Percentiles rank a stretch among this genome's conserved stretches.
Evolutionary conservation across 139 green algal species (phyloP).

Genomic region (Gonium pectorale): DNA sequence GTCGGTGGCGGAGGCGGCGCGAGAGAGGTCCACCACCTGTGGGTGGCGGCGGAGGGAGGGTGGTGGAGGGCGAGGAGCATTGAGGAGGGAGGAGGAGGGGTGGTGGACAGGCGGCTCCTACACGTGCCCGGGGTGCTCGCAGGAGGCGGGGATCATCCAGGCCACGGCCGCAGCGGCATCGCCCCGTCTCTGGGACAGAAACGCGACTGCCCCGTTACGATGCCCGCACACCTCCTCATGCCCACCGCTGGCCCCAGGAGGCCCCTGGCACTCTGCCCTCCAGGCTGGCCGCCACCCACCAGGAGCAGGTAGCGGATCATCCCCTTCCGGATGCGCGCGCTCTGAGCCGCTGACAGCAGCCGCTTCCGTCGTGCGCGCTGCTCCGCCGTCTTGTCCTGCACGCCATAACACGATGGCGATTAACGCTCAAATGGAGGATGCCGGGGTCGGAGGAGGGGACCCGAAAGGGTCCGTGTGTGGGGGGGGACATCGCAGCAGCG

Average conservation of each 20-base stretch:
- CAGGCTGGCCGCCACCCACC: constrained; percentile 51
- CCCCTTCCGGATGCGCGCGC: constrained; percentile 83
- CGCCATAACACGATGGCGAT: background rate
- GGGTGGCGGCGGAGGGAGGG: background rate
- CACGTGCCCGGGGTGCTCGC: too few relatives aligned
- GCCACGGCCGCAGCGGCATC: too few relatives aligned
- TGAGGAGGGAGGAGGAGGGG: too few relatives aligned
- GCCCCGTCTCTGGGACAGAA: too few relatives aligned
- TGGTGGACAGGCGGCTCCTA: too few relatives aligned
- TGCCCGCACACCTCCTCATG: too few relatives aligned
- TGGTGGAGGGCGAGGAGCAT: background rate
- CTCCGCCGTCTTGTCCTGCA: constrained; percentile 77
- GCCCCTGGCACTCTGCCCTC: background rate
- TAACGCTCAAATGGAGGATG: background rate
- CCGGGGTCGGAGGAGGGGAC: background rate
- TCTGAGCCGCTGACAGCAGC: constrained; percentile 64
- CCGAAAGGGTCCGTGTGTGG: background rate
- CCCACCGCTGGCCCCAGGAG: too few relatives aligned
- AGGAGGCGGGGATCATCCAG: too few relatives aligned
- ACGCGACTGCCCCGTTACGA: too few relatives aligned
- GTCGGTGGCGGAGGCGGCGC: constrained; percentile 76
- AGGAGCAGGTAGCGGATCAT: constrained; percentile 94
- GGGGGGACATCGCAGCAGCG: background rate
- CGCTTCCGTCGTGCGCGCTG: constrained; percentile 72
- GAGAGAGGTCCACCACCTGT: constrained; percentile 87